Base-by-base conservation (phyloP, 2,329 filamentous ascomycete genomes). In the Boeremia exigua region DNA sequence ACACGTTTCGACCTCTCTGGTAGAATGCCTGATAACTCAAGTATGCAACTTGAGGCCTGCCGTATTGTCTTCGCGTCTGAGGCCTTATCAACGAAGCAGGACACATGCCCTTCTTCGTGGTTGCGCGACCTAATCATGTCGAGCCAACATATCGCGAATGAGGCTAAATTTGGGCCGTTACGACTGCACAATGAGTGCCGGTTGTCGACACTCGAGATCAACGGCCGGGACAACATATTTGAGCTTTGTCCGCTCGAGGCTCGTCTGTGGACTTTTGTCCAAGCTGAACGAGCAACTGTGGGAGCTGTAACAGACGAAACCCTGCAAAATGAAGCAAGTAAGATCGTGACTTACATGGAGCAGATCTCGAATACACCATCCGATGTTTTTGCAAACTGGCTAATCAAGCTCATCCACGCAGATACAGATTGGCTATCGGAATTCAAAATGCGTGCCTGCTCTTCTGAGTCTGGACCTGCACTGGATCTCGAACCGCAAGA, bases 1-100 rank as follows among this genome's bases (percentile, higher is more conserved):
- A 60, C 54, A 1, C 62, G 62, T 34, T 65, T 66, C n/a, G 63
- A 67, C n/a, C 59, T 51, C 0, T 53, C 54, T 3, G 60, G 62
- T 1, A 61, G 50, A 17, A 45, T 69, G n/a, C 67, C 66, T 2
- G 56, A 58, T 1, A 63, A 68, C 10, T 49, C 66, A 9, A 55
- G 53, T 4, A 67, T 70, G 38, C 67, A 69, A 38, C 56, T 65
- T 27, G 67, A 70, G 34, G 67, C 66, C 1, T 70, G 67, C 27
- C 65, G 67, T 15, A 63, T 70, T 19, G 63, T 70, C n/a, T 69
- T 68, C 32, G 63, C 65, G 10, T 61, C 64, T 0, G 67, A 69
- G n/a, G 54, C 58, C 0, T 40, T 51, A 5, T 56, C 56, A 4
- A 49, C n/a, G 12, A 39, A 37, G 19, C 48, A 62, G 12, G 32